Evolutionary conservation across 176 grass and related monocot genomes (phyloP), one percentile per base, ranked within the genome.

Genomic region (Avena atlantica): DNA sequence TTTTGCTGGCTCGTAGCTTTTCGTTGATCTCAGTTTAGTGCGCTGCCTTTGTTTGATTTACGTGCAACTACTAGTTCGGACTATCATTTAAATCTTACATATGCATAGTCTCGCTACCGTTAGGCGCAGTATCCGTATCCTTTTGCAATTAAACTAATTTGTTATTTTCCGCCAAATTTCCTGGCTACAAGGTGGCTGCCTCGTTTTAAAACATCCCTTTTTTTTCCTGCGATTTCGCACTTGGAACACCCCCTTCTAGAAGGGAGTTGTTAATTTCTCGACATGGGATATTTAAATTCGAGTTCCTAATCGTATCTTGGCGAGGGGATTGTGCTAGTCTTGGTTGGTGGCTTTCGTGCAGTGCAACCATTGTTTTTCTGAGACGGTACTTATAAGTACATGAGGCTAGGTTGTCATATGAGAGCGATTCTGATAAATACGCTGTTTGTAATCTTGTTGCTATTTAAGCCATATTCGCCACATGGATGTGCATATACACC

Each of bases 1-100:
- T 40, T 11, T 13, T n/a, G 2, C 34, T 11, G 42, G 23, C 40
- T 42, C 16, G 37, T 20, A 23, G 1, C 71, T 45, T 80, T 84
- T 65, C 65, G 37, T 45, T 45, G 52, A 45, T 90, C 63, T 90
- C 71, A 19, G 40, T 42, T 15, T 36, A 53, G 40, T 1, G 17
- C 65, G 34, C 68, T 25, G 52, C 12, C 0, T 3, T 75, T 4
- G 16, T 49, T 55, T 23, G 49, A 50, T 60, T 70, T 8, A 25
- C 21, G 49, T 25, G 11, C 23, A 10, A 12, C 29, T 23, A 53
- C 56, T 63, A 34, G 7, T 42, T 89, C 15, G 2, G 76, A 27
- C 67, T 49, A 13, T 36, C 50, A 64, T 11, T 19, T 42, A 42
- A 42, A 42, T 42, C 40, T 42, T 42, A 1, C 40, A 42, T 42